phyloP scores from a whole-genome alignment of 768 basidiomycete genomes.

The Terana coerulea region DNA sequence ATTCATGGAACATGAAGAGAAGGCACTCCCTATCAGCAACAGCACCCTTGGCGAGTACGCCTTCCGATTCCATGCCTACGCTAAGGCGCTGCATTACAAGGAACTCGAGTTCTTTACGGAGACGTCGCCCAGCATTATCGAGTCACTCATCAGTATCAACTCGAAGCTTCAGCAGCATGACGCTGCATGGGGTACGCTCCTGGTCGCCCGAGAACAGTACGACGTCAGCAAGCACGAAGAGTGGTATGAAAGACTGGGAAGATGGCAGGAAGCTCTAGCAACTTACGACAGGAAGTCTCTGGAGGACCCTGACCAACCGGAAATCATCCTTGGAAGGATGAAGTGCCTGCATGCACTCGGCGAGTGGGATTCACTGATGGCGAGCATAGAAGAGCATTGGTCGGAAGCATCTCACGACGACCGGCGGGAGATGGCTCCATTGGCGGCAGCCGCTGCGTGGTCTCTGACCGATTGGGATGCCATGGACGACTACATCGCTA shows the following conservation, averaged over 20 bases:
- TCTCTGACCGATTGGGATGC: conserved; percentile 95
- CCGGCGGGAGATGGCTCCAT: conserved; percentile 87
- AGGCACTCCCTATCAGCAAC: conserved; percentile 89
- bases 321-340: conserved; percentile 85
- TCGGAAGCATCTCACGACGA: conserved; percentile 76
- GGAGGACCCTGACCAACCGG: conserved; percentile 71
- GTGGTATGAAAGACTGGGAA: conserved; percentile 95
- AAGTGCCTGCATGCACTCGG: conserved; percentile 96
- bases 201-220: conserved; percentile 85
- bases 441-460: conserved; percentile 98
- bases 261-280: conserved; percentile 91
- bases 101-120: conserved; percentile 96
- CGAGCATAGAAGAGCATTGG: conserved; percentile 89
- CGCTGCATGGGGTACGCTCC: conserved; percentile 95
- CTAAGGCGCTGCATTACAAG: conserved; percentile 98
- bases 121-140: conserved; percentile 85
- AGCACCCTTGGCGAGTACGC: conserved; percentile 93
- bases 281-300: conserved; percentile 80
- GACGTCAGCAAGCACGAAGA: conserved; percentile 92
- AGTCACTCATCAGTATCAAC: conserved; percentile 94
- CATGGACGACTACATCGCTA: conserved; percentile 95
- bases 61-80: conserved; percentile 89
- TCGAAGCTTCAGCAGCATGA: conserved; percentile 96
- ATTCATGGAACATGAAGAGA: conserved; percentile 99
- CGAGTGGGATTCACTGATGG: conserved; percentile 91